A percentile compares a stretch with the other conserved stretches of the same genome.
Evolutionary conservation across 306 rosid genomes (phyloP).

Genomic region (Datisca glomerata): DNA sequence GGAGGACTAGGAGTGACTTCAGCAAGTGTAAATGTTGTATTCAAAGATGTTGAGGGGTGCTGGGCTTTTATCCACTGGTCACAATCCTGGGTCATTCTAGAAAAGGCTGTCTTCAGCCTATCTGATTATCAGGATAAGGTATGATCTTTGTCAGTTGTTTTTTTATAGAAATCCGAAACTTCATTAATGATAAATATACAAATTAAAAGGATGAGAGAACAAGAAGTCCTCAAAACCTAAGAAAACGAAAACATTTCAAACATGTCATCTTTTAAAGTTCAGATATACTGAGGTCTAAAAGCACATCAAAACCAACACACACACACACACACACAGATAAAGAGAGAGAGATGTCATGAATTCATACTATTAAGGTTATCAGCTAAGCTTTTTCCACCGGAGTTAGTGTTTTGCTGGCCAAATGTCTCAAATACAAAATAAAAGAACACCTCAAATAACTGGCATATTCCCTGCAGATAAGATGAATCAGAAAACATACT

Average conservation of each 20-base stretch:
- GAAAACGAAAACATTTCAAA: too few species aligned
- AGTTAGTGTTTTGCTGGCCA: constrained; percentile 58
- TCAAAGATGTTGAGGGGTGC: constrained; percentile 40
- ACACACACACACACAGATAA: too few species aligned
- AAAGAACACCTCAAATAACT: constrained; percentile 76
- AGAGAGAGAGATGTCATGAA: too few species aligned
- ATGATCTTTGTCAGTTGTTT: too few species aligned
- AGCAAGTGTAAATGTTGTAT: constrained; percentile 38
- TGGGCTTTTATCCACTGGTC: constrained; percentile 70
- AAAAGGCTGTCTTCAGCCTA: constrained; percentile 76
- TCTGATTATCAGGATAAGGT: constrained; percentile 43
- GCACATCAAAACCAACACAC: too few species aligned
- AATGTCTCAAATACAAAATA: constrained; percentile 65
- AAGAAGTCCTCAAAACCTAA: too few species aligned
- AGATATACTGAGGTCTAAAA: too few species aligned
- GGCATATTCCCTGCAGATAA: constrained; percentile 92
- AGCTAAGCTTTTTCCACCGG: constrained; percentile 54
- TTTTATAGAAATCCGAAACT: too few species aligned
- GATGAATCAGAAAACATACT: constrained; percentile 24
- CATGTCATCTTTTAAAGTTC: too few species aligned
- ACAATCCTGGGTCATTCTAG: constrained; percentile 72
- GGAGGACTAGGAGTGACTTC: constrained; percentile 67
- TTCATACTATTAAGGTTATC: constrained; percentile 67
- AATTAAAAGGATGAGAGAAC: too few species aligned
- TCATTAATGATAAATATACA: too few species aligned